A percentile compares a stretch with the other conserved stretches of the same genome.
Evolutionary conservation across 2,329 filamentous ascomycete genomes (phyloP).

Genomic region (Diplodia seriata): DNA sequence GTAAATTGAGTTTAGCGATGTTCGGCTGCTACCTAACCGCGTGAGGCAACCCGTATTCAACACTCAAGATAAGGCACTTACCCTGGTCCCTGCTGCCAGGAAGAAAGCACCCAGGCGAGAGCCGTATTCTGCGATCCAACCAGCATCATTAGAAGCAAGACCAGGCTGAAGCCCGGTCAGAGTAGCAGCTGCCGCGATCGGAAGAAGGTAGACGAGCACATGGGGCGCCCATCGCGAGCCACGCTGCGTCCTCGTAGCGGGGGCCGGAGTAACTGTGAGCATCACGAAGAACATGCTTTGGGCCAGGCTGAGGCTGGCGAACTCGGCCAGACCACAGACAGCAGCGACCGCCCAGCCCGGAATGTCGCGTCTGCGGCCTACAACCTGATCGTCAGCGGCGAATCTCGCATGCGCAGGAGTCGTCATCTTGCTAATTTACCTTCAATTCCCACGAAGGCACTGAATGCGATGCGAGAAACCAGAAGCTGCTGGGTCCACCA

Average conservation of each 20-base stretch:
- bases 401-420: slow-evolving; percentile 1
- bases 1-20: slow-evolving; percentile 13
- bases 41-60: background rate
- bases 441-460: slow-evolving; percentile 64
- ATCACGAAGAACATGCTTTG: slow-evolving; percentile 69
- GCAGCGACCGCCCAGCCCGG: slow-evolving; percentile 57
- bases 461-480: slow-evolving; percentile 61
- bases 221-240: slow-evolving; percentile 46
- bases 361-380: slow-evolving; percentile 62
- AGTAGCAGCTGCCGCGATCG: slow-evolving; percentile 55
- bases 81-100: slow-evolving; percentile 47
- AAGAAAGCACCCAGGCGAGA: slow-evolving; percentile 42
- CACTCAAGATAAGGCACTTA: slow-evolving; percentile 30
- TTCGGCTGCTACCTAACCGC: slow-evolving; percentile 8
- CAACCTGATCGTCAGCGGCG: slow-evolving; percentile 27
- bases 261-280: slow-evolving; percentile 63
- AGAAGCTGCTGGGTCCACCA: slow-evolving; percentile 70
- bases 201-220: slow-evolving; percentile 44
- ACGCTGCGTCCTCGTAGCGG: slow-evolving; percentile 43
- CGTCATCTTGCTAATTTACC: slow-evolving; percentile 45
- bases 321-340: slow-evolving; percentile 65
- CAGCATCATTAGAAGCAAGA: slow-evolving; percentile 37
- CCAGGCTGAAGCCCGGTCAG: slow-evolving; percentile 52
- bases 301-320: slow-evolving; percentile 66
- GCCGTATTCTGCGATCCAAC: slow-evolving; percentile 38